Evolutionary conservation across 768 basidiomycete species (phyloP), one percentile per base, ranked within the genome.

Genomic region (Chiua virens): DNA sequence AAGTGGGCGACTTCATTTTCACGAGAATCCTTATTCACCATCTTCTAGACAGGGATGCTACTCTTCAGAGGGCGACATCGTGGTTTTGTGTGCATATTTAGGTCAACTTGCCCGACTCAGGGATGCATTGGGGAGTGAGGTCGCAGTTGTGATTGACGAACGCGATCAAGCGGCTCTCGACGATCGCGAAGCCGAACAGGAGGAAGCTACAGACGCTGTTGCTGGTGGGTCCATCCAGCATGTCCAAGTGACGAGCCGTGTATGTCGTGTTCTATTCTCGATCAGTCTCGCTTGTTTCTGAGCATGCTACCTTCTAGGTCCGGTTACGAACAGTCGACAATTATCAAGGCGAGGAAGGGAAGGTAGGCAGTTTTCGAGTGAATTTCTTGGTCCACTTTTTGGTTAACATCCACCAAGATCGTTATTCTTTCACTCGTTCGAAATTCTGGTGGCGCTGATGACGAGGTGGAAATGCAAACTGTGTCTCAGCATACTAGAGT

Each of bases 351-450:
- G 81, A 86, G 52, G 87, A 88, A 69, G 83, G 79, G 2, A 79
- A 75, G 61, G 81, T 79, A 56, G 17, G 61, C 41, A 0, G 35
- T 1, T 4, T 18, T 38, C 10, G n/a, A 28, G 15, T 20, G n/a
- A 13, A n/a, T 50, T 34, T 28, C 20, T 11, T 22, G 6, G 18
- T 37, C 3, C 5, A 10, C 4, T 18, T 13, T 13, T 21, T 45
- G 17, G 30, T 41, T 59, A 45, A 51, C 39, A 2, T 49, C 43
- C n/a, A 11, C 5, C 10, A 52, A 85, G 73, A 78, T 90, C 46
- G 79, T 90, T 28, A 87, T 91, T 23, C 72, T 91, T 9, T 88
- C 86, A 0, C 74, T 89, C 13, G 88, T 91, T 11, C 73, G 89
- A 38, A 90, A 90, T 59, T 75, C 80, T 0, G 87, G 87, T 8